Evolutionary conservation across 768 basidiomycete genomes (phyloP).

Genomic region (Sporobolomyces phaffii): DNA sequence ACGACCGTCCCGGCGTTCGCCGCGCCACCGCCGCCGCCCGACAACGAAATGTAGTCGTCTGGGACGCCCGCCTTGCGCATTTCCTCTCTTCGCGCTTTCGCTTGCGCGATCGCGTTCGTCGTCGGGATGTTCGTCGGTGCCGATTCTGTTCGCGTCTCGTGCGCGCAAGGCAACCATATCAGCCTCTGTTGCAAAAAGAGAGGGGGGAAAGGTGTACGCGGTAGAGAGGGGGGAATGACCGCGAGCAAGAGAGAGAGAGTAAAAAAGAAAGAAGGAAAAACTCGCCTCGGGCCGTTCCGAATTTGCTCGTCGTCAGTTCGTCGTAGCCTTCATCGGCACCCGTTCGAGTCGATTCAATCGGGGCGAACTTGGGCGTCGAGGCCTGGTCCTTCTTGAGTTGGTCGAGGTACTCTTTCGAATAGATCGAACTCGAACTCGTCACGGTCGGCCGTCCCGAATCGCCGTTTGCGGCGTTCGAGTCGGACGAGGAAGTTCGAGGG

Average conservation of each 20-base stretch:
- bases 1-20: conserved; percentile 36
- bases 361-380: conserved; percentile 31
- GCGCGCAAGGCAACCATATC: too few species aligned
- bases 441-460: too few species aligned
- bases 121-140: conserved; percentile 46
- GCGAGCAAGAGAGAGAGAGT: neutral
- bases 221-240: too few species aligned
- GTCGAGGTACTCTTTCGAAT: conserved; percentile 47
- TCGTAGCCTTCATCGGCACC: conserved; percentile 29
- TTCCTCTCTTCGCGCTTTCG: conserved; percentile 46
- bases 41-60: conserved; percentile 47
- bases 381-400: conserved; percentile 46
- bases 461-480: too few species aligned
- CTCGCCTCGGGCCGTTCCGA: conserved; percentile 34
- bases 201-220: too few species aligned
- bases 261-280: too few species aligned
- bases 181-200: too few species aligned
- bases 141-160: too few species aligned
- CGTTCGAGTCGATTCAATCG: conserved; percentile 3
- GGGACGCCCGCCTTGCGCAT: conserved; percentile 37
- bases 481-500: too few species aligned
- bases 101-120: conserved; percentile 46
- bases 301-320: conserved; percentile 44
- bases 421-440: too few species aligned
- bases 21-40: neutral